A percentile compares a stretch with the other conserved stretches of the same genome.
phyloP scores from a whole-genome alignment of 2,329 filamentous ascomycete genomes.

The Colletotrichum sp. region DNA sequence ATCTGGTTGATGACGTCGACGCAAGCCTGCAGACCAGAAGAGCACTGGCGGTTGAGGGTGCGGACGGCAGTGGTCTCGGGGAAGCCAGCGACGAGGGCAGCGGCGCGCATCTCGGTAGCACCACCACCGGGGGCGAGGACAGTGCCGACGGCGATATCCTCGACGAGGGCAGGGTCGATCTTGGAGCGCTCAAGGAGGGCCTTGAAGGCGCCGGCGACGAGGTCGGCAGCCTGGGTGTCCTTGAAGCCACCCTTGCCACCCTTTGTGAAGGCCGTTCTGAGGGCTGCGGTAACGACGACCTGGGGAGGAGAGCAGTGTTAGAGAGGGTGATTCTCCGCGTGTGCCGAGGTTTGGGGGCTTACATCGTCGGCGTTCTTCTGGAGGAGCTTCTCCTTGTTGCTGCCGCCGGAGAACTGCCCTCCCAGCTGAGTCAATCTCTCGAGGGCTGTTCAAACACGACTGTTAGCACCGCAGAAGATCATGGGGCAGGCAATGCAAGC shows the following conservation, averaged over 20 bases:
- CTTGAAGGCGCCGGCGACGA: slow-evolving; percentile 84
- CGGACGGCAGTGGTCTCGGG: slow-evolving; percentile 84
- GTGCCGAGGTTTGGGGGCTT: slow-evolving; percentile 21
- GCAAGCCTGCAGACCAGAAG: slow-evolving; percentile 88
- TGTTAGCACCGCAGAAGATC: neutral
- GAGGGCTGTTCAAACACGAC: slow-evolving; percentile 44
- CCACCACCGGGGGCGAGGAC: slow-evolving; percentile 93
- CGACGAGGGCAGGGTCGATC: slow-evolving; percentile 86
- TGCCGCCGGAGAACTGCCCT: slow-evolving; percentile 60
- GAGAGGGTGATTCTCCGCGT: neutral
- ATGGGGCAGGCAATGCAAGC: slow-evolving; percentile 13
- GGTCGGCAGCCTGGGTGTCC: slow-evolving; percentile 86
- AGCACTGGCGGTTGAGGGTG: slow-evolving; percentile 93
- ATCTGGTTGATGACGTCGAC: slow-evolving; percentile 96
- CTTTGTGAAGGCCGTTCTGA: slow-evolving; percentile 91
- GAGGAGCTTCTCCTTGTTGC: slow-evolving; percentile 60
- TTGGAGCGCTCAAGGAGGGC: slow-evolving; percentile 82
- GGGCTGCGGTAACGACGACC: slow-evolving; percentile 90
- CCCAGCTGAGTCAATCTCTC: slow-evolving; percentile 66
- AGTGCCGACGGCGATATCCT: slow-evolving; percentile 90
- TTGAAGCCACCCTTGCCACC: slow-evolving; percentile 95
- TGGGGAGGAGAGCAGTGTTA: slow-evolving; percentile 35
- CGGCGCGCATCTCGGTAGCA: slow-evolving; percentile 95
- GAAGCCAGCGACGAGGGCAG: slow-evolving; percentile 88
- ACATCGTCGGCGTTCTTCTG: slow-evolving; percentile 73